phyloP scores from a whole-genome alignment of 208 protist genomes.

The Crithidia brevicula region DNA sequence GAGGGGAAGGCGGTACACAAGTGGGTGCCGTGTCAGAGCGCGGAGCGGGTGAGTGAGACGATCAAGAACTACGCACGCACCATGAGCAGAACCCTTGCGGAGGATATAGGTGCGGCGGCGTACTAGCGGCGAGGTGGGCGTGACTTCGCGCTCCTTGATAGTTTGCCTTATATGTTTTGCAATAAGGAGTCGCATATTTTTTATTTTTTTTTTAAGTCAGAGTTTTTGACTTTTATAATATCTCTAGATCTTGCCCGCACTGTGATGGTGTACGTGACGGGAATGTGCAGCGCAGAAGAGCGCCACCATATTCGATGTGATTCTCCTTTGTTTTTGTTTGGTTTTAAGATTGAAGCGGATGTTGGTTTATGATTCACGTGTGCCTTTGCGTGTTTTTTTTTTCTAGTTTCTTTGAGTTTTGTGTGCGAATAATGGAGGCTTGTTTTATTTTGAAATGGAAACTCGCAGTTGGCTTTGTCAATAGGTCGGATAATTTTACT shows the following conservation, averaged over 20 bases:
- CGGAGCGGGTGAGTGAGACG: conserved; percentile 78
- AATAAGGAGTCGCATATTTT: neutral
- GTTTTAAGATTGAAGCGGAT: too few relatives aligned
- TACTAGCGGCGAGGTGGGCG: neutral
- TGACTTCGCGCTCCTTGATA: too few relatives aligned
- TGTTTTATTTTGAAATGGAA: too few relatives aligned
- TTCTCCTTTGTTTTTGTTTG: too few relatives aligned
- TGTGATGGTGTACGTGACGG: too few relatives aligned
- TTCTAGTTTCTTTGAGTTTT: neutral
- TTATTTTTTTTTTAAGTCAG: neutral
- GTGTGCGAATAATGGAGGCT: too few relatives aligned
- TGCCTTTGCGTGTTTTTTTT: neutral
- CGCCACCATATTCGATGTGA: too few relatives aligned
- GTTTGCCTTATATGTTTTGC: neutral
- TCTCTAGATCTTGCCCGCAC: neutral
- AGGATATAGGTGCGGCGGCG: neutral
- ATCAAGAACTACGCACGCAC: conserved; percentile 69
- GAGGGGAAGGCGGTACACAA: conserved; percentile 39
- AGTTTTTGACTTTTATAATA: conserved; percentile 1
- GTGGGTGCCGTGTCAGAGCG: conserved; percentile 79
- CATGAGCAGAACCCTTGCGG: conserved; percentile 14
- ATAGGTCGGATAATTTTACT: too few relatives aligned
- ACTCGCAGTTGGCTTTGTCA: too few relatives aligned
- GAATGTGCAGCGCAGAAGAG: too few relatives aligned
- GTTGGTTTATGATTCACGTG: neutral